Percentiles rank a stretch among this genome's conserved stretches.
Conservation (phyloP, 83 land plant species). For the Thuja plicata region DNA sequence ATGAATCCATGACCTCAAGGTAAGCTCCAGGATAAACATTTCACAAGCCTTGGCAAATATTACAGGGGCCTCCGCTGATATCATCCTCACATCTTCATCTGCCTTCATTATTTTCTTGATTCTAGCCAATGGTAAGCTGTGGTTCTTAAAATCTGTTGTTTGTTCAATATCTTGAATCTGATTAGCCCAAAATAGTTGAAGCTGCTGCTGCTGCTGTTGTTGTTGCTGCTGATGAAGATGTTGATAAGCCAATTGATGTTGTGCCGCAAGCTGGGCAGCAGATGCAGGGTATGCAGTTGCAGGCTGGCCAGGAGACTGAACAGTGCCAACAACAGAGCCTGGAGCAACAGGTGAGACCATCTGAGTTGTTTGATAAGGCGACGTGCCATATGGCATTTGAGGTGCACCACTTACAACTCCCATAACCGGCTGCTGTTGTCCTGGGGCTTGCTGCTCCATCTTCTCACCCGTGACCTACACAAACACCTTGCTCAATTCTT, state of each 20-base stretch:
- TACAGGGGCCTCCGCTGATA: slow-evolving; percentile 75
- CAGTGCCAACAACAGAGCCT: slow-evolving; percentile 23
- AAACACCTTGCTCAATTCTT: background rate
- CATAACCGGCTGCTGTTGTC: slow-evolving; percentile 40
- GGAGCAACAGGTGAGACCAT: slow-evolving; percentile 26
- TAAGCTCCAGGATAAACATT: slow-evolving; percentile 67
- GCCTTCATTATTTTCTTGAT: slow-evolving; percentile 74
- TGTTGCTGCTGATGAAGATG: slow-evolving; percentile 60
- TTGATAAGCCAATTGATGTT: slow-evolving; percentile 44
- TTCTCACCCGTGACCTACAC: background rate
- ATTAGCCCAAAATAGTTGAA: slow-evolving; percentile 52
- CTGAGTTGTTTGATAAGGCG: slow-evolving; percentile 35
- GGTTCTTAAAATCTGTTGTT: slow-evolving; percentile 54
- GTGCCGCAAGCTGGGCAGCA: slow-evolving; percentile 26
- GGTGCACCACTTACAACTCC: slow-evolving; percentile 32
- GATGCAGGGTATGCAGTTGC: slow-evolving; percentile 32
- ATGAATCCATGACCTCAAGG: slow-evolving; percentile 67
- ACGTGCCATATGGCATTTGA: slow-evolving; percentile 27
- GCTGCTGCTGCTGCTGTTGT: slow-evolving; percentile 45
- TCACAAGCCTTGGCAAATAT: slow-evolving; percentile 77
- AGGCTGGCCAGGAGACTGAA: slow-evolving; percentile 39
- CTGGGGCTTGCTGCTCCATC: slow-evolving; percentile 52
- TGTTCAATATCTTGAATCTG: slow-evolving; percentile 55
- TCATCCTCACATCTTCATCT: slow-evolving; percentile 74
- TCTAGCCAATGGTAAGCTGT: slow-evolving; percentile 60